Evolutionary conservation across 306 rosid species (phyloP), one percentile per base, ranked within the genome.

Genomic region (Medicago lupulina): DNA sequence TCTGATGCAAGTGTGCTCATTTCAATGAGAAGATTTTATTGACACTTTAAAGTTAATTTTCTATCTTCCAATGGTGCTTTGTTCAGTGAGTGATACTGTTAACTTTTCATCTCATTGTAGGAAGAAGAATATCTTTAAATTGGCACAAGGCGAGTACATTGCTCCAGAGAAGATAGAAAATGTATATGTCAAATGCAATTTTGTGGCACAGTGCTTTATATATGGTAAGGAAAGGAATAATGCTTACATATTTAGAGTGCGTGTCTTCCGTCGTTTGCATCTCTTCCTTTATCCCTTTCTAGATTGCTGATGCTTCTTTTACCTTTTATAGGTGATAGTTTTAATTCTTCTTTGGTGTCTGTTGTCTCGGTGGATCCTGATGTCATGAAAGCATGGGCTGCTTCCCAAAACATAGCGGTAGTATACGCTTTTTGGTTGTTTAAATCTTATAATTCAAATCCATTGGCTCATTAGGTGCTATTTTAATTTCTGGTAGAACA

Each of bases 71-170:
- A 69, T 10, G 25, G 71, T 61, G 64, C 62, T 53, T 70, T 50
- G 79, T 78, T 75, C 36, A 68, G 8, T 71, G 62, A 76, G 49
- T 43, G 39, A 41, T 51, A 31, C 66, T 78, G 18, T 63, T 61
- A n/a, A 79, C 41, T 83, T 67, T 80, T 23, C 72, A 61, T 57
- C 60, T 82, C 57, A 67, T 34, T 82, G 10, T 82, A 96, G 99
- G 92, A 96, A 96, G 86, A 96, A 96, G 87, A 96, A 96, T 82
- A 96, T 96, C 79, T 96, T 96, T 82, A 96, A 96, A 89, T 84
- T 96, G 96, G 98, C 99, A n/a, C 99, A 92, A 83, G 99, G 99
- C 9, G 99, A 96, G 89, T 96, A 96, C 82, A 88, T 96, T 72
- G 99, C 99, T 84, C 99, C 99, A 19, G 99, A 96, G 85, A 96